phyloP scores from a whole-genome alignment of 2,329 filamentous ascomycete genomes.

The Dactylellina sp. region DNA sequence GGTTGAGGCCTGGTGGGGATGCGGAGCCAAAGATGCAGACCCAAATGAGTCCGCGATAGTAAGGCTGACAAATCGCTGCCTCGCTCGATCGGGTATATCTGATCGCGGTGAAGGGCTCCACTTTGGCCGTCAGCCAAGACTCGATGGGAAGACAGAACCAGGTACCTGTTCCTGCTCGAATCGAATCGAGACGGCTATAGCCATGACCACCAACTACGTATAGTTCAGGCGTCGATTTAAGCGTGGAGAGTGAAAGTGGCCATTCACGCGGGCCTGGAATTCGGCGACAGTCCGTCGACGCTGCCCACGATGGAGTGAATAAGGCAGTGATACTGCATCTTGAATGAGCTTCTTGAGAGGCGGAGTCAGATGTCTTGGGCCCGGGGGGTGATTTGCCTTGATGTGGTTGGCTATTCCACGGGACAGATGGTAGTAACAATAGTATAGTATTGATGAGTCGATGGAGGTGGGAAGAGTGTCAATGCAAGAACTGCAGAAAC shows the following conservation, averaged over 20 bases:
- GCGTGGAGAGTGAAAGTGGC: too few relatives aligned
- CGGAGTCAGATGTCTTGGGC: not conserved
- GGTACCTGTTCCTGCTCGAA: constrained; percentile 1
- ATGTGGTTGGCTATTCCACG: too few relatives aligned
- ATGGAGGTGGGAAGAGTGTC: too few relatives aligned
- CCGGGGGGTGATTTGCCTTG: not conserved
- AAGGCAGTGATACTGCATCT: not conserved
- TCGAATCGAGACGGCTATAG: too few relatives aligned
- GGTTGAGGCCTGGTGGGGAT: not conserved
- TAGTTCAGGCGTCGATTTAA: too few relatives aligned
- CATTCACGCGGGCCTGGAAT: too few relatives aligned
- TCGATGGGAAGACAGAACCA: not conserved
- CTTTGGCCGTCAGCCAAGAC: not conserved
- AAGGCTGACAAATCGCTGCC: not conserved
- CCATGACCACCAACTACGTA: too few relatives aligned
- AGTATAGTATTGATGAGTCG: too few relatives aligned
- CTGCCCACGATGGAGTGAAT: too few relatives aligned
- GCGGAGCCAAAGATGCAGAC: too few relatives aligned
- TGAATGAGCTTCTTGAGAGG: not conserved
- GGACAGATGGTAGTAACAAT: too few relatives aligned
- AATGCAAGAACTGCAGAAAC: not conserved
- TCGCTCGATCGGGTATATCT: constrained; percentile 7
- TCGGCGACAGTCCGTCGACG: too few relatives aligned
- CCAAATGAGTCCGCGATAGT: not conserved
- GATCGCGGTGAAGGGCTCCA: constrained; percentile 4